Evolutionary conservation across 805 yeast genomes (phyloP).

Genomic region (Nakazawaea wickerhamii): DNA sequence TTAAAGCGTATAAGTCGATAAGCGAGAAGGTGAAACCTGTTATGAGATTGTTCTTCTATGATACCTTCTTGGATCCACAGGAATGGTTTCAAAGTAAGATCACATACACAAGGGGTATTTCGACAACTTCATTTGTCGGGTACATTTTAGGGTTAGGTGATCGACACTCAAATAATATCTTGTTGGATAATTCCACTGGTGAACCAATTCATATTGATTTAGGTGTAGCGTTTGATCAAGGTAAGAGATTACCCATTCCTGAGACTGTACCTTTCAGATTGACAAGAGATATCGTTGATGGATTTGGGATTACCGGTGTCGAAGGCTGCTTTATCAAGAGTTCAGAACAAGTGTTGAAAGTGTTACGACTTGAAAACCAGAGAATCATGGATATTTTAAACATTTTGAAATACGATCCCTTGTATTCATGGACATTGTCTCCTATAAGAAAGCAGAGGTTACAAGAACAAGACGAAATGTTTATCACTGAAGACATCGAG

Average conservation of each 20-base stretch:
- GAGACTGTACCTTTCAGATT: constrained; percentile 92
- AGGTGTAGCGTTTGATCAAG: constrained; percentile 96
- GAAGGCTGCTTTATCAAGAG: constrained; percentile 70
- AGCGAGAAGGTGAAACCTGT: constrained; percentile 54
- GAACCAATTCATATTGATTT: constrained; percentile 95
- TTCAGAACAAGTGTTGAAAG: constrained; percentile 68
- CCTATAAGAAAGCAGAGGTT: constrained; percentile 53
- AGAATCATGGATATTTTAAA: constrained; percentile 78
- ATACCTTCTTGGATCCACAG: constrained; percentile 59
- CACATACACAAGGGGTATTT: constrained; percentile 70
- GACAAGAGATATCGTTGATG: constrained; percentile 88
- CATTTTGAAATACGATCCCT: constrained; percentile 86
- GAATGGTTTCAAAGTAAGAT: constrained; percentile 68
- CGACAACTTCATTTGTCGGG: constrained; percentile 83
- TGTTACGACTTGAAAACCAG: constrained; percentile 58
- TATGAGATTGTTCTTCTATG: constrained; percentile 64
- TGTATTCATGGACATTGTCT: constrained; percentile 86
- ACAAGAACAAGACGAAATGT: constrained; percentile 32
- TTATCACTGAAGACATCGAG: constrained; percentile 27
- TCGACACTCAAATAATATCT: constrained; percentile 85
- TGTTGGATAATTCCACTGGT: constrained; percentile 76
- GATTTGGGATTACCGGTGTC: constrained; percentile 82
- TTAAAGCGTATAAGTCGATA: constrained; percentile 42
- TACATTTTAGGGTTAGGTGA: constrained; percentile 90
- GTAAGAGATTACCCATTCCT: constrained; percentile 76